phyloP scores from a whole-genome alignment of 2,329 filamentous ascomycete species.

The Trichoderma breve region DNA sequence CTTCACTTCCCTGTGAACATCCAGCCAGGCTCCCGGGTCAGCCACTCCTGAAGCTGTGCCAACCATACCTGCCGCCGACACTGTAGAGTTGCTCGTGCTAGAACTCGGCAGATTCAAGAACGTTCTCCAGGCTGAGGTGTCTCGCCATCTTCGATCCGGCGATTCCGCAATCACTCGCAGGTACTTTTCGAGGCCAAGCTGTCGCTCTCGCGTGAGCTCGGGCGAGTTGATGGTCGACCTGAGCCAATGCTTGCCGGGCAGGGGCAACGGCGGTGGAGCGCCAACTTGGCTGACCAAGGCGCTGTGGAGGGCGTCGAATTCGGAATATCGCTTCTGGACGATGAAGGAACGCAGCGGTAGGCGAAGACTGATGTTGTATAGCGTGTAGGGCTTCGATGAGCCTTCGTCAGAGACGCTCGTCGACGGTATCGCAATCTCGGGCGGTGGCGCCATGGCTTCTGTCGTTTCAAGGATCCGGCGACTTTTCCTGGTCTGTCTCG shows the following conservation, averaged over 20 bases:
- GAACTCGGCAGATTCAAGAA: conserved; percentile 68
- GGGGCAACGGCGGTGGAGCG: conserved; percentile 60
- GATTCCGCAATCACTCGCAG: conserved; percentile 68
- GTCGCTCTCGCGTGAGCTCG: conserved; percentile 68
- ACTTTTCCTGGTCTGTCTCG: background rate
- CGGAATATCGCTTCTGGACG: conserved; percentile 78
- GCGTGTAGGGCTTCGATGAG: conserved; percentile 65
- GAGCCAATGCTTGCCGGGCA: conserved; percentile 77
- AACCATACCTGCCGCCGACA: conserved; percentile 46
- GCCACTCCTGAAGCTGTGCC: conserved; percentile 43
- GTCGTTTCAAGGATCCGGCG: background rate
- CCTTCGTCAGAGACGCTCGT: conserved; percentile 55
- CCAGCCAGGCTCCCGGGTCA: conserved; percentile 71
- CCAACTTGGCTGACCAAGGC: conserved; percentile 60
- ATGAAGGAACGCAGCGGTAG: conserved; percentile 74
- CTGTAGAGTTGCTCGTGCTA: conserved; percentile 48
- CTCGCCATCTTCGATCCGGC: conserved; percentile 74
- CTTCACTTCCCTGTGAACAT: conserved; percentile 73
- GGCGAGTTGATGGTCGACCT: conserved; percentile 67
- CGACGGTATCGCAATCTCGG: conserved; percentile 67
- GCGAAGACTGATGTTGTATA: conserved; percentile 75
- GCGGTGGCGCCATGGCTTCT: conserved; percentile 57
- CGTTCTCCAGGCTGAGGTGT: conserved; percentile 67
- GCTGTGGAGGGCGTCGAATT: conserved; percentile 67
- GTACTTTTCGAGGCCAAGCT: conserved; percentile 66